Evolutionary conservation across 2,329 filamentous ascomycete species (phyloP), one percentile per base, ranked within the genome.

Genomic region (Tothia fuscella): DNA sequence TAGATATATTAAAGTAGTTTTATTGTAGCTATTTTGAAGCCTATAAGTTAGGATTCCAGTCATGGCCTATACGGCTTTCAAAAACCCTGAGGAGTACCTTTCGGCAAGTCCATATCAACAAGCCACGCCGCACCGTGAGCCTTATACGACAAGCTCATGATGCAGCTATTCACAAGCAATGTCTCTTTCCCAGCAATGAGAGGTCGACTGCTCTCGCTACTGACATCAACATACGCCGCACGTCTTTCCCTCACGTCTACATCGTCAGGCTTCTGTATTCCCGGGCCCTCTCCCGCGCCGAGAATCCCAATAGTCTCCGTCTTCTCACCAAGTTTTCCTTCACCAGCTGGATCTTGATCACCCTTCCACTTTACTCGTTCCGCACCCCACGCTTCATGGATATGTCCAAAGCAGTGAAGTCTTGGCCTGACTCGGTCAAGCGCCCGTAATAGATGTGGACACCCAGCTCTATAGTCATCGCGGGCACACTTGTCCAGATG

Each of bases 381-480:
- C 3, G 62, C 66, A 14, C 69, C 70, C 55, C 67, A 66, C 0
- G 32, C 32, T 50, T 74, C 71, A 50, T 78, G 74, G 14, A 78
- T 77, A 56, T 79, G 75, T 0, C 76, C 75, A 51, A 78, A 80
- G 47, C 72, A 72, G 52, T 78, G 71, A n/a, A 80, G 38, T 3
- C 57, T 53, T 0, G 76, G 76, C 38, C 59, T 61, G 7, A 65
- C 67, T 5, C 72, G 61, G 40, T 61, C 56, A 2, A 70, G 57
- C 0, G 75, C 75, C 1, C 60, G 56, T 2, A 72, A 59, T 1
- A 80, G 57, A 50, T 70, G 65, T 35, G 65, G 58, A 53, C 76
- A 79, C 0, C 77, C 77, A 1, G 71, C 72, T 16, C 57, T 50
- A 19, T 58, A 51, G 2, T 53, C 53, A 1, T 49, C 48, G 1